phyloP scores from a whole-genome alignment of 257 asterid genomes.

The Nicotiana tabacum region DNA sequence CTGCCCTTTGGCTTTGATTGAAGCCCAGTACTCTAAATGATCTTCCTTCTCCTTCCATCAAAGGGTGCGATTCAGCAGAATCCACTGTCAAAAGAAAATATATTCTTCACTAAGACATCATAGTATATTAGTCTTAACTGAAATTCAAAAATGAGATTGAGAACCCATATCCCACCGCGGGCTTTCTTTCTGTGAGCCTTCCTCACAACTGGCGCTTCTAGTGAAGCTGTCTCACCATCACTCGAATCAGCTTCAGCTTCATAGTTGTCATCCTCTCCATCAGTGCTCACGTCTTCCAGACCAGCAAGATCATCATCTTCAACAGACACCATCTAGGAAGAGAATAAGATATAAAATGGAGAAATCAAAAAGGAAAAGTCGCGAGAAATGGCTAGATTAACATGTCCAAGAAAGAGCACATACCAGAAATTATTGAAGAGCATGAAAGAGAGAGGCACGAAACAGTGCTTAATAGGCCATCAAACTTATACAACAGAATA shows the following conservation, averaged over 20 bases:
- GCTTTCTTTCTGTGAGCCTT: slow-evolving; percentile 58
- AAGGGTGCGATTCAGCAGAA: slow-evolving; percentile 66
- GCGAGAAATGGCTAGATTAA: not conserved
- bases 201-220: slow-evolving; percentile 57
- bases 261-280: slow-evolving; percentile 90
- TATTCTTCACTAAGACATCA: not conserved
- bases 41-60: slow-evolving; percentile 97
- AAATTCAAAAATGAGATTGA: not conserved
- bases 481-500: slow-evolving; percentile 1
- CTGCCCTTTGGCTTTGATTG: slow-evolving; percentile 83
- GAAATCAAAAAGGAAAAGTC: slow-evolving; percentile 12
- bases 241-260: slow-evolving; percentile 94
- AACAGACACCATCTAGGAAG: slow-evolving; percentile 81
- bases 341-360: slow-evolving; percentile 18
- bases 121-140: not conserved
- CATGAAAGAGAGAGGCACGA: not conserved
- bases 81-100: slow-evolving; percentile 38
- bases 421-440: not conserved
- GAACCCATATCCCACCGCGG: slow-evolving; percentile 56
- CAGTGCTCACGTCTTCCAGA: slow-evolving; percentile 89
- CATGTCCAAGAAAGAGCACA: not conserved
- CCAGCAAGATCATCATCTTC: slow-evolving; percentile 99
- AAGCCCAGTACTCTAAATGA: slow-evolving; percentile 82
- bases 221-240: slow-evolving; percentile 70
- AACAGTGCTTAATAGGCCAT: not conserved